These are phyloP conservation scores for Verticillium nonalfalfae DNA, from an alignment of 2,329 filamentous ascomycete genomes.

Conservation along the genomic window DNA sequence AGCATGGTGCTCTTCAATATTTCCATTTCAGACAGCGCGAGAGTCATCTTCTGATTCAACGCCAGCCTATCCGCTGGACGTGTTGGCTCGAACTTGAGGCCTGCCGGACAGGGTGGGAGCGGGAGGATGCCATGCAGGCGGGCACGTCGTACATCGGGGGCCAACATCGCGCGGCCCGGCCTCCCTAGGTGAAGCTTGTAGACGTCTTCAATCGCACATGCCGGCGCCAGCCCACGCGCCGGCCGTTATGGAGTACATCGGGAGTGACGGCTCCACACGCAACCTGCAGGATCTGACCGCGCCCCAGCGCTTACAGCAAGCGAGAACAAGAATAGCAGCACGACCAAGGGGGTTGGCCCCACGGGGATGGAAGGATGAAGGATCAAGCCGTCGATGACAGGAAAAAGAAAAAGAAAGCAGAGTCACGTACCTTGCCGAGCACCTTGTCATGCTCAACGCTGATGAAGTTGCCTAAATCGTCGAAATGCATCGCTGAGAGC, in stretches of 20 bases:
- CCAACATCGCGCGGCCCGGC: neutral
- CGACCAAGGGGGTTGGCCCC: neutral
- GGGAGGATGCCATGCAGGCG: neutral
- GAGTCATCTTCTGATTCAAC: neutral
- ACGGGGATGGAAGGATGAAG: neutral
- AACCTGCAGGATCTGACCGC: neutral
- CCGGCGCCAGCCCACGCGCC: neutral
- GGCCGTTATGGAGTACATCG: neutral
- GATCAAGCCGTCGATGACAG: neutral
- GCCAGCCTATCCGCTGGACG: neutral
- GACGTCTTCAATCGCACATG: neutral
- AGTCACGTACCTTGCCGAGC: constrained; percentile 64
- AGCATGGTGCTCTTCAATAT: constrained; percentile 2
- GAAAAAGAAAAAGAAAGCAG: constrained; percentile 10
- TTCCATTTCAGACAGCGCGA: neutral
- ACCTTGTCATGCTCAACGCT: constrained; percentile 83
- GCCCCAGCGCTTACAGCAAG: neutral
- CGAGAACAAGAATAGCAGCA: neutral
- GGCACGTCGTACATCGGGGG: neutral
- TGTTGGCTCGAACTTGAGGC: neutral
- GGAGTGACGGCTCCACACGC: neutral
- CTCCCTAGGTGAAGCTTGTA: neutral
- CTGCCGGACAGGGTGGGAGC: neutral
- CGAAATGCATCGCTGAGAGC: constrained; percentile 72
- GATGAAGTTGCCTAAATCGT: constrained; percentile 76